Percentiles rank a stretch among this genome's conserved stretches.
phyloP scores from a whole-genome alignment of 352 stramenopile species.

The Phytophthora syringae region DNA sequence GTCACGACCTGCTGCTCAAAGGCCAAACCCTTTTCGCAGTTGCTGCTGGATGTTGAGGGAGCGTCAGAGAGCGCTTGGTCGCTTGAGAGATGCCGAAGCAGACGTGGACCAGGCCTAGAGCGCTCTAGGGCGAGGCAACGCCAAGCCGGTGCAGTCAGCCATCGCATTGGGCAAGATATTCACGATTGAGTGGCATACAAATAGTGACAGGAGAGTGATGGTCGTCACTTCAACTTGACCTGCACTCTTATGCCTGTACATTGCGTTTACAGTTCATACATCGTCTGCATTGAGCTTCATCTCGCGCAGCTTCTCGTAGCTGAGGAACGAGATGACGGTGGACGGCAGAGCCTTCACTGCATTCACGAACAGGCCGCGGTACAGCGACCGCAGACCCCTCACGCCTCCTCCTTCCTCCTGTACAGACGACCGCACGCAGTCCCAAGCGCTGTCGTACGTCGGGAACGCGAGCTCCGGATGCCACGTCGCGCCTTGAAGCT shows the following conservation, averaged over 20 bases:
- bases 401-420: slow-evolving; percentile 37
- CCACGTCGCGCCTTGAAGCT: slow-evolving; percentile 72
- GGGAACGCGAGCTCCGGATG: slow-evolving; percentile 68
- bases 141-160: background rate
- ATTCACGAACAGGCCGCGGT: slow-evolving; percentile 81
- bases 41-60: slow-evolving; percentile 5
- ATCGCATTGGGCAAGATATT: background rate
- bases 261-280: no score
- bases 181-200: slow-evolving; percentile 16
- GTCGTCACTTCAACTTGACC: slow-evolving; percentile 19
- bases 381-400: slow-evolving; percentile 55
- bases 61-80: background rate
- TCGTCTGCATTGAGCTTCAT: slow-evolving; percentile 50
- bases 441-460: slow-evolving; percentile 73
- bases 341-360: slow-evolving; percentile 72
- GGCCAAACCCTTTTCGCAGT: slow-evolving; percentile 54
- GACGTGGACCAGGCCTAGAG: background rate
- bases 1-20: slow-evolving; percentile 70
- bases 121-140: slow-evolving; percentile 6
- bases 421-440: slow-evolving; percentile 67
- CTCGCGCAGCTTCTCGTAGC: slow-evolving; percentile 80
- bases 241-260: slow-evolving; percentile 20
- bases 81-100: slow-evolving; percentile 19
- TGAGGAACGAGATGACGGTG: slow-evolving; percentile 80
- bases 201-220: slow-evolving; percentile 30